Base-by-base conservation (phyloP, 2,329 filamentous ascomycete genomes). In the Incumbomyces delicatus region DNA sequence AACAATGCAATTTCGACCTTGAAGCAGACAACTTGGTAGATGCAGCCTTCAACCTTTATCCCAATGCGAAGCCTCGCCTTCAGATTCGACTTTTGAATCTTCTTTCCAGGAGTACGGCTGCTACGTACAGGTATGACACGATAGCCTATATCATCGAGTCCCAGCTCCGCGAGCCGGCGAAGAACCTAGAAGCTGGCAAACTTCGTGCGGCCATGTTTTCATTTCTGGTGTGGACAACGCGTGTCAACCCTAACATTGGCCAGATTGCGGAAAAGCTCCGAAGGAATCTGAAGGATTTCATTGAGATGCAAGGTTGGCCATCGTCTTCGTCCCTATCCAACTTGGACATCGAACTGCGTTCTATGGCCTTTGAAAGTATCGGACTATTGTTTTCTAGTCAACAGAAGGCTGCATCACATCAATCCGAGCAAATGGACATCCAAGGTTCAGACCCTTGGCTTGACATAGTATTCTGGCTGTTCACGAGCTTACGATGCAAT, bases 301-400 rank as follows among this genome's bases (percentile, higher is more conserved):
- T 95, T 46, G 75, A 83, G 52, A 74, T 76, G 29, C 86, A 94
- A 63, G 88, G 88, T 5, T 95, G 89, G 89, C 89, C 89, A 1
- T 65, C 58, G 44, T 72, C 72, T 38, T 71, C 78, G 44, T 75
- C 78, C 53, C 62, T 73, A 43, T 74, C 76, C 2, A 63, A 72
- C 10, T 79, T 83, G 40, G 78, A 81, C 45, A 69, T 82, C 45
- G 74, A 77, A 2, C 71, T 95, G 36, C 80, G 90, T 34, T 82
- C 82, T 5, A 81, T 85, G 59, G 88, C 85, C 1, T 96, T 95
- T 63, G 90, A 96, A 62, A 88, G 86, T 0, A 87, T 96, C 33
- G 92, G 90, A 1, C 76, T 92, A 12, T 66, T 96, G 18, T 81
- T 85, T 1, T 62, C 66, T 16, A 68, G 66, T 38, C 58, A 63